Conservation (phyloP, 1,284 basidiomycete species). For the Pisolithus thermaeus region DNA sequence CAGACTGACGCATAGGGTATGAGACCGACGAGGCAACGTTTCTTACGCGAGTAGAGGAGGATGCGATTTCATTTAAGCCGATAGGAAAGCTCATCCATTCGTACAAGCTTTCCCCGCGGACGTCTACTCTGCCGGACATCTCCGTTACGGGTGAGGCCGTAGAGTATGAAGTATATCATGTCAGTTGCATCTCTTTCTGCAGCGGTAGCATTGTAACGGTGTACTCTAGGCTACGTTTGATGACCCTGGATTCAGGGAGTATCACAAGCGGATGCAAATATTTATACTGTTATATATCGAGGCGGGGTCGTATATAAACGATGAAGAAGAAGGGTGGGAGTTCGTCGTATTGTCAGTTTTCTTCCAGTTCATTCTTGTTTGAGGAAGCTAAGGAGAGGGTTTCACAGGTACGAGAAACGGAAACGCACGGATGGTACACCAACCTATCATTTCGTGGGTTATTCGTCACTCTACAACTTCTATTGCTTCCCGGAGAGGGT, state of each 20-base stretch:
- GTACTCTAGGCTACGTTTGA: slow-evolving; percentile 67
- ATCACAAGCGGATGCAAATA: slow-evolving; percentile 91
- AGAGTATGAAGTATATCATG: slow-evolving; percentile 84
- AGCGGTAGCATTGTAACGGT: slow-evolving; percentile 5
- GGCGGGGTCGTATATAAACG: slow-evolving; percentile 89
- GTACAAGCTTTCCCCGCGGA: slow-evolving; percentile 56
- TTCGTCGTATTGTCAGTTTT: slow-evolving; percentile 69
- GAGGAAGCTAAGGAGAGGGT: slow-evolving; percentile 2
- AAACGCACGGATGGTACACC: slow-evolving; percentile 48
- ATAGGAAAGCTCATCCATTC: slow-evolving; percentile 70
- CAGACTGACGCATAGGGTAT: slow-evolving; percentile 43
- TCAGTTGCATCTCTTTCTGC: slow-evolving; percentile 34
- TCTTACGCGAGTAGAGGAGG: slow-evolving; percentile 61
- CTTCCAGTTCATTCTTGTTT: neutral
- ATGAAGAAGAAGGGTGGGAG: slow-evolving; percentile 87
- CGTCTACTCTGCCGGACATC: slow-evolving; percentile 25
- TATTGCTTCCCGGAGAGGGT: slow-evolving; percentile 89
- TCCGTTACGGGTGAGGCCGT: slow-evolving; percentile 54
- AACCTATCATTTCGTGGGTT: slow-evolving; percentile 89
- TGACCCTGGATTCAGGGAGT: slow-evolving; percentile 88
- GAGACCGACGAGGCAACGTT: slow-evolving; percentile 64
- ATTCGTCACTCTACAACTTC: slow-evolving; percentile 89
- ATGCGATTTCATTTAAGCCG: slow-evolving; percentile 73
- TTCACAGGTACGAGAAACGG: slow-evolving; percentile 74
- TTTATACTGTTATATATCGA: slow-evolving; percentile 96